Evolutionary conservation across 352 stramenopile genomes (phyloP).

Genomic region (Phytophthora quininea): DNA sequence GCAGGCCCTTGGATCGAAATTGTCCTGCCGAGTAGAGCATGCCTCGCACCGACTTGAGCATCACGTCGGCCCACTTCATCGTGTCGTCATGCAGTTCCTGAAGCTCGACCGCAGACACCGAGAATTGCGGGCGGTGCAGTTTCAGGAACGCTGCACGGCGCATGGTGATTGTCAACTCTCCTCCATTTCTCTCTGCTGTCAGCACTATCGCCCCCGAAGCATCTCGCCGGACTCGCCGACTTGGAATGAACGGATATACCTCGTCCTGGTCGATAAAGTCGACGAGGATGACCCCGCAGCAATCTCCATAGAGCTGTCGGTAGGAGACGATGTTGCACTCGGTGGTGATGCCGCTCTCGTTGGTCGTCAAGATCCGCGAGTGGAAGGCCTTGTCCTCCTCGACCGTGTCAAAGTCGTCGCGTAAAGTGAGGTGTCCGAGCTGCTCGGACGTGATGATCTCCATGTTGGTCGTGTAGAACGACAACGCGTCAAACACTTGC

Average conservation of each 20-base stretch:
- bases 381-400: conserved; percentile 15
- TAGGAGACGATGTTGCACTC: conserved; percentile 26
- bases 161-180: conserved; percentile 10
- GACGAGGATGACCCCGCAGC: background rate
- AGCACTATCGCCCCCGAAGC: conserved; percentile 16
- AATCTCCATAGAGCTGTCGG: conserved; percentile 3
- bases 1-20: background rate
- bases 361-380: conserved; percentile 17
- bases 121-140: conserved; percentile 7
- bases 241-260: conserved; percentile 12
- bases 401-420: conserved; percentile 30
- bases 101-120: background rate
- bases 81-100: conserved; percentile 2
- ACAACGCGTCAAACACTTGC: conserved; percentile 32
- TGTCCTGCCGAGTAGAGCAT: background rate
- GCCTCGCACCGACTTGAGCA: conserved; percentile 3
- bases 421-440: conserved; percentile 29
- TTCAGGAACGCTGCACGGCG: conserved; percentile 9
- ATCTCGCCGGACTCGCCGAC: conserved; percentile 15
- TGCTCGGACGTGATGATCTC: conserved; percentile 41
- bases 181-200: conserved; percentile 2
- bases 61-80: conserved; percentile 8
- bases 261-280: conserved; percentile 26
- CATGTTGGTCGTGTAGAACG: conserved; percentile 33
- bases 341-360: conserved; percentile 7